phyloP scores from a whole-genome alignment of 2,329 filamentous ascomycete species.

The Cryphonectria parasitica region DNA sequence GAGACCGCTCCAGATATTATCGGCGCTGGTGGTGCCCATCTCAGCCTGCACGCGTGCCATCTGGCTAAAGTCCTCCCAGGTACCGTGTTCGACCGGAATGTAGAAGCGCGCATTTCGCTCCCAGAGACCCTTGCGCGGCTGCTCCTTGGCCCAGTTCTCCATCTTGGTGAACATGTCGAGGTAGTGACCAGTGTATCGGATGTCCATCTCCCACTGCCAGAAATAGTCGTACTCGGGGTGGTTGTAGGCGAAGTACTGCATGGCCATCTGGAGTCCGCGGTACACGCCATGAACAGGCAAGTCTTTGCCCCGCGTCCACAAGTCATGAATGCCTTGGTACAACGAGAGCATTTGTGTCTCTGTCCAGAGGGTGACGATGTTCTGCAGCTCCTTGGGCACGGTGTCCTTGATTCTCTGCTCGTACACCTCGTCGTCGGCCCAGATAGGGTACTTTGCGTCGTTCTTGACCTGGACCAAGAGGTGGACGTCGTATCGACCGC shows the following conservation, averaged over 20 bases:
- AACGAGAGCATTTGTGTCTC: conserved; percentile 90
- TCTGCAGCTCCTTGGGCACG: conserved; percentile 82
- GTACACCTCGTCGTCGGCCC: conserved; percentile 74
- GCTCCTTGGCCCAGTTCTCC: conserved; percentile 68
- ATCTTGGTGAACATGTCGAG: conserved; percentile 74
- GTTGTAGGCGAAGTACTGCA: conserved; percentile 88
- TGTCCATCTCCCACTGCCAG: conserved; percentile 97
- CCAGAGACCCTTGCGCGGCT: conserved; percentile 81
- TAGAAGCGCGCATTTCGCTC: conserved; percentile 81
- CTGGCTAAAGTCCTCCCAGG: conserved; percentile 79
- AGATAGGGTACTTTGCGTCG: conserved; percentile 74
- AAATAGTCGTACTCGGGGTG: conserved; percentile 90
- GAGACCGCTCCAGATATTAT: conserved; percentile 68
- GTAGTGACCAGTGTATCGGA: conserved; percentile 87
- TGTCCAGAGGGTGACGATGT: conserved; percentile 89
- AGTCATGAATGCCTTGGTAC: conserved; percentile 85
- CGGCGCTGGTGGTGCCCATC: conserved; percentile 65
- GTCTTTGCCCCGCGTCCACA: conserved; percentile 66
- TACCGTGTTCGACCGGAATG: conserved; percentile 73
- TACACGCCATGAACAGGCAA: conserved; percentile 91
- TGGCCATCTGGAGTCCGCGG: conserved; percentile 88
- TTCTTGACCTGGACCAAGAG: conserved; percentile 83
- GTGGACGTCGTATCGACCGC: conserved; percentile 85
- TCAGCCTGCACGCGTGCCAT: conserved; percentile 78
- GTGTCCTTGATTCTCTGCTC: conserved; percentile 67